Conservation (phyloP, 192 early-diverging fungal species). For the Linnemannia zychae region DNA sequence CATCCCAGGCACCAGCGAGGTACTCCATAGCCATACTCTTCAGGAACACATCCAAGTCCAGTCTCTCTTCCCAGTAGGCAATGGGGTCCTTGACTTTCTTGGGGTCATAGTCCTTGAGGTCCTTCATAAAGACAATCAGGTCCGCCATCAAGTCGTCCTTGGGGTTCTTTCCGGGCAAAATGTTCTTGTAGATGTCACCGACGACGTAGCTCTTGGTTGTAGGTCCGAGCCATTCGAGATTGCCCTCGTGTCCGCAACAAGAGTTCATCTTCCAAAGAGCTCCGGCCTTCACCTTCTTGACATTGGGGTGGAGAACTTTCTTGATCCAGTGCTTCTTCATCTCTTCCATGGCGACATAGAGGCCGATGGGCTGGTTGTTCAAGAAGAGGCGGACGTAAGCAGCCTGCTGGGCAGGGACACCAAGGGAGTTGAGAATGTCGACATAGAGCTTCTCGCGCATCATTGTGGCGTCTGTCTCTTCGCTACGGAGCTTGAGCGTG, state of each 20-base stretch:
- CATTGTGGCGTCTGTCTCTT: slow-evolving; percentile 57
- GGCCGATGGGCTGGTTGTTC: slow-evolving; percentile 52
- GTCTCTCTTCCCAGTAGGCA: slow-evolving; percentile 24
- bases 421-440: slow-evolving; percentile 57
- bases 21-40: slow-evolving; percentile 55
- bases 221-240: slow-evolving; percentile 53
- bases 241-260: slow-evolving; percentile 29
- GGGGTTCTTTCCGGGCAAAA: slow-evolving; percentile 22
- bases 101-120: slow-evolving; percentile 47
- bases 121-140: slow-evolving; percentile 51
- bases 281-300: slow-evolving; percentile 45
- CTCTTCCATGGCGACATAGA: slow-evolving; percentile 57
- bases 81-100: slow-evolving; percentile 21
- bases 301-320: slow-evolving; percentile 39
- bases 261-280: slow-evolving; percentile 53
- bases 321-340: slow-evolving; percentile 46
- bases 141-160: slow-evolving; percentile 35
- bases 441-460: slow-evolving; percentile 60
- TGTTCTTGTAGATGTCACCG: slow-evolving; percentile 51
- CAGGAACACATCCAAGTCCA: slow-evolving; percentile 52
- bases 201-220: slow-evolving; percentile 30
- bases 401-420: slow-evolving; percentile 48
- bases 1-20: slow-evolving; percentile 56
- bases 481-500: slow-evolving; percentile 55
- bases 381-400: slow-evolving; percentile 53